Percentiles rank a stretch among this genome's conserved stretches.
These are phyloP conservation scores for Myxozyma mucilagina DNA, from an alignment of 805 yeast genomes.

Conservation along the genomic window DNA sequence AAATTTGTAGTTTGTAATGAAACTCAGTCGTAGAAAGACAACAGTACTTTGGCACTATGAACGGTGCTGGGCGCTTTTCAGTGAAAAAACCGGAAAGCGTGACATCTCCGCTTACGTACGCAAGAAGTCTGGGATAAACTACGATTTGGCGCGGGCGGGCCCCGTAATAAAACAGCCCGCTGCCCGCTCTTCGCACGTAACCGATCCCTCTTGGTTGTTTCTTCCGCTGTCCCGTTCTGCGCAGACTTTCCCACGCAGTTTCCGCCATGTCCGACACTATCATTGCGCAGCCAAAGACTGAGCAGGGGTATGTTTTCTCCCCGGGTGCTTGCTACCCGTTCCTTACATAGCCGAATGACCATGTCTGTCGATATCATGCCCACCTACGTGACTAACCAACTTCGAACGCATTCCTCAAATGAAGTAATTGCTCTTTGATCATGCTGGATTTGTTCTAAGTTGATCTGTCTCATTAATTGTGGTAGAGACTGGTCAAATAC, in stretches of 20 bases:
- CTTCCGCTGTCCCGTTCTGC: neutral
- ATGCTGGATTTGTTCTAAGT: too few relatives aligned
- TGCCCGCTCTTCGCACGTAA: constrained; percentile 3
- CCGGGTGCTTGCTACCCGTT: neutral
- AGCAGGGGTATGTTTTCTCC: constrained; percentile 15
- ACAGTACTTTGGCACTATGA: too few relatives aligned
- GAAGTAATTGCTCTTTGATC: too few relatives aligned
- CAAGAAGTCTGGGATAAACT: constrained; percentile 7
- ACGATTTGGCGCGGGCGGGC: constrained; percentile 6
- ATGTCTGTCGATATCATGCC: too few relatives aligned
- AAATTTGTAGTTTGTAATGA: too few relatives aligned
- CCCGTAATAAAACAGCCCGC: constrained; percentile 14
- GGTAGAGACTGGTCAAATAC: neutral
- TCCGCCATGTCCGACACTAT: constrained; percentile 29
- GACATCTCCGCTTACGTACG: constrained; percentile 8
- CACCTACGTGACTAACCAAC: too few relatives aligned
- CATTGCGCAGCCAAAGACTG: constrained; percentile 11
- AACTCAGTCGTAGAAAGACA: too few relatives aligned
- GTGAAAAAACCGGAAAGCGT: neutral
- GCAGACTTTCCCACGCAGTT: neutral
- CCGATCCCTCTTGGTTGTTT: neutral
- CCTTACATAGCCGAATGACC: neutral
- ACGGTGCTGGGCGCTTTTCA: too few relatives aligned
- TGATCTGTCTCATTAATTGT: neutral
- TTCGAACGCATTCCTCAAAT: too few relatives aligned